These are phyloP conservation scores for Exophiala oligosperma DNA, from an alignment of 2,329 filamentous ascomycete species.

Conservation along the genomic window DNA sequence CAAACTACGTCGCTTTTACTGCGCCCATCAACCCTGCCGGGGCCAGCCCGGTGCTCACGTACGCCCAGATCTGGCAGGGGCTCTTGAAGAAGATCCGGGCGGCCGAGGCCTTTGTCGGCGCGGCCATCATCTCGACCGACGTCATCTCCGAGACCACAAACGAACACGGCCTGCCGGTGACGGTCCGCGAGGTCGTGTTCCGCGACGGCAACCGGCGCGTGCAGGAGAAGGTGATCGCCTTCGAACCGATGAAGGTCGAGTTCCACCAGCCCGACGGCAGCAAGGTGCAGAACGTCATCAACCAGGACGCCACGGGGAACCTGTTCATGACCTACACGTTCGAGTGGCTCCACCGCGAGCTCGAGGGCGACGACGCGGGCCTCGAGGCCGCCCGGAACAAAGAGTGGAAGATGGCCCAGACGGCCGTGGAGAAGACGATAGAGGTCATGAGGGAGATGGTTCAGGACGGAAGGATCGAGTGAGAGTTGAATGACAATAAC, in stretches of 20 bases:
- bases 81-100: slow-evolving; percentile 32
- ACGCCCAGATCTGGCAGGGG: slow-evolving; percentile 39
- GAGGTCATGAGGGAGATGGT: slow-evolving; percentile 30
- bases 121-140: slow-evolving; percentile 28
- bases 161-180: slow-evolving; percentile 25
- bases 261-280: slow-evolving; percentile 31
- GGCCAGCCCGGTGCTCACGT: slow-evolving; percentile 32
- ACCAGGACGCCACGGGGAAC: slow-evolving; percentile 34
- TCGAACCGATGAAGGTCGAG: slow-evolving; percentile 31
- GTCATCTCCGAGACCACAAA: slow-evolving; percentile 23
- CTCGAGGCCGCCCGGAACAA: slow-evolving; percentile 18
- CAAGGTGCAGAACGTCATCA: slow-evolving; percentile 35
- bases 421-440: slow-evolving; percentile 30
- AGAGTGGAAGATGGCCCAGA: slow-evolving; percentile 22
- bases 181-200: slow-evolving; percentile 32
- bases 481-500: neutral
- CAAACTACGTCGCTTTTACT: slow-evolving; percentile 41
- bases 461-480: slow-evolving; percentile 23
- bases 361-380: slow-evolving; percentile 15
- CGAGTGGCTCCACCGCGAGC: slow-evolving; percentile 39
- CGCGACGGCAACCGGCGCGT: slow-evolving; percentile 26
- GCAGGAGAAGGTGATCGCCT: slow-evolving; percentile 29
- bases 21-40: slow-evolving; percentile 39
- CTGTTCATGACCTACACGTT: slow-evolving; percentile 45
- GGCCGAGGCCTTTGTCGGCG: slow-evolving; percentile 32